Conservation (phyloP, 1,284 basidiomycete genomes). For the Hymenochaete sp. region DNA sequence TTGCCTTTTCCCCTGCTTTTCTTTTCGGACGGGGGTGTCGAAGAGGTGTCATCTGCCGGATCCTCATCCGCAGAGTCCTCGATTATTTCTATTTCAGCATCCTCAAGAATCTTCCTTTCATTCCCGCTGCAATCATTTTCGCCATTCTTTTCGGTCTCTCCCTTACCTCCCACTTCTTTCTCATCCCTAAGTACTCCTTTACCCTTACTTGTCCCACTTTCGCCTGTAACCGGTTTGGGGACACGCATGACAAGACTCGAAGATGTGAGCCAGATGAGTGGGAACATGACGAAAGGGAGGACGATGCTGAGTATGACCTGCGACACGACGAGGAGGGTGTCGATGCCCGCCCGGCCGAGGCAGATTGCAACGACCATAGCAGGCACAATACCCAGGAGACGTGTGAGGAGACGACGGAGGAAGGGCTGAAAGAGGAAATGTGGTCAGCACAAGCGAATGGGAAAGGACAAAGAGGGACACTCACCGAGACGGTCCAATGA, state of each 20-base stretch:
- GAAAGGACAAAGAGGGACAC: conserved; percentile 22
- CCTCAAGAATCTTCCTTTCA: background rate
- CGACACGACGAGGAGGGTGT: conserved; percentile 75
- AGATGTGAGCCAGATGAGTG: conserved; percentile 71
- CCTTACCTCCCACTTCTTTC: background rate
- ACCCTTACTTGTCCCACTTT: background rate
- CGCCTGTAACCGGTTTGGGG: conserved; percentile 23
- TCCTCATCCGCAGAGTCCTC: background rate
- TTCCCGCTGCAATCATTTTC: background rate
- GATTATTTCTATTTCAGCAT: background rate
- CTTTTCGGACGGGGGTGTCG: background rate
- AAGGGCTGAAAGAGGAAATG: conserved; percentile 49
- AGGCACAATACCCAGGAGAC: conserved; percentile 81
- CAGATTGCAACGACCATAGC: conserved; percentile 73
- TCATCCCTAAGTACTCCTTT: background rate
- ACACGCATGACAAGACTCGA: conserved; percentile 64
- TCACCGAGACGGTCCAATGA: conserved; percentile 78
- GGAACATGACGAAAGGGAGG: conserved; percentile 81
- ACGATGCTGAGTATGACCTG: conserved; percentile 87
- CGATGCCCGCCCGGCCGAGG: conserved; percentile 70
- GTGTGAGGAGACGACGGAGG: conserved; percentile 74
- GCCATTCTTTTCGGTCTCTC: conserved; percentile 1
- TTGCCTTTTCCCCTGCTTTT: conserved; percentile 9
- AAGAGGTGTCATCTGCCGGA: background rate
- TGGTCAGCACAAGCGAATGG: conserved; percentile 9